phyloP scores from a whole-genome alignment of 2,329 filamentous ascomycete genomes.

The Verruconis gallopava region DNA sequence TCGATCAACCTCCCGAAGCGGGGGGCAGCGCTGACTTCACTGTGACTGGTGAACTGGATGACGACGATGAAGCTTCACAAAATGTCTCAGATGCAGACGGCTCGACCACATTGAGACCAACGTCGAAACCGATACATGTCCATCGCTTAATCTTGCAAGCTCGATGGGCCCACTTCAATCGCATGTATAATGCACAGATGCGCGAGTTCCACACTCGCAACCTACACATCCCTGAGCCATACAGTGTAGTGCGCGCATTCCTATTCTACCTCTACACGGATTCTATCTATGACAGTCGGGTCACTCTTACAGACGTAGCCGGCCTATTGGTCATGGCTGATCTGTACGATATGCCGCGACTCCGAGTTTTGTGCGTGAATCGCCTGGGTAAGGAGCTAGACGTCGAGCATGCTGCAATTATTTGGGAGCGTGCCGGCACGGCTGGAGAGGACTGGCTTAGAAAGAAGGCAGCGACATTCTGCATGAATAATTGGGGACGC shows the following conservation, averaged over 20 bases:
- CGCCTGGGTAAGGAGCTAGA: slow-evolving; percentile 82
- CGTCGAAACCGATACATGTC: slow-evolving; percentile 77
- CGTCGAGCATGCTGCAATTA: slow-evolving; percentile 85
- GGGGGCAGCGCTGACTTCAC: slow-evolving; percentile 84
- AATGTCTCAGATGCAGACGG: background rate
- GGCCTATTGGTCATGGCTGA: slow-evolving; percentile 95
- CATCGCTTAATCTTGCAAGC: slow-evolving; percentile 90
- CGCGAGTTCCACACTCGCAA: slow-evolving; percentile 91
- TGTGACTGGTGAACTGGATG: slow-evolving; percentile 77
- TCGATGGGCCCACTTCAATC: slow-evolving; percentile 91
- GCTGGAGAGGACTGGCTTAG: slow-evolving; percentile 91
- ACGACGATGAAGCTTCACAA: slow-evolving; percentile 33
- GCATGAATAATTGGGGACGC: slow-evolving; percentile 86
- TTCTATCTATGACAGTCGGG: slow-evolving; percentile 51
- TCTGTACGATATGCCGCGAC: slow-evolving; percentile 90
- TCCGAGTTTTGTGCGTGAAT: slow-evolving; percentile 83
- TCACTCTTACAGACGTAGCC: slow-evolving; percentile 67
- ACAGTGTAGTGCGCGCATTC: slow-evolving; percentile 86
- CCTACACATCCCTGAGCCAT: slow-evolving; percentile 96
- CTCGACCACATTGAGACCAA: slow-evolving; percentile 26
- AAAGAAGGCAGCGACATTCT: slow-evolving; percentile 75
- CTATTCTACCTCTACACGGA: slow-evolving; percentile 96
- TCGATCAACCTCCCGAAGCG: slow-evolving; percentile 72
- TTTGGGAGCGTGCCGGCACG: slow-evolving; percentile 86
- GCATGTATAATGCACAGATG: slow-evolving; percentile 89